Evolutionary conservation across 2,329 filamentous ascomycete genomes (phyloP).

Genomic region (Neopestalotiopsis sp.): DNA sequence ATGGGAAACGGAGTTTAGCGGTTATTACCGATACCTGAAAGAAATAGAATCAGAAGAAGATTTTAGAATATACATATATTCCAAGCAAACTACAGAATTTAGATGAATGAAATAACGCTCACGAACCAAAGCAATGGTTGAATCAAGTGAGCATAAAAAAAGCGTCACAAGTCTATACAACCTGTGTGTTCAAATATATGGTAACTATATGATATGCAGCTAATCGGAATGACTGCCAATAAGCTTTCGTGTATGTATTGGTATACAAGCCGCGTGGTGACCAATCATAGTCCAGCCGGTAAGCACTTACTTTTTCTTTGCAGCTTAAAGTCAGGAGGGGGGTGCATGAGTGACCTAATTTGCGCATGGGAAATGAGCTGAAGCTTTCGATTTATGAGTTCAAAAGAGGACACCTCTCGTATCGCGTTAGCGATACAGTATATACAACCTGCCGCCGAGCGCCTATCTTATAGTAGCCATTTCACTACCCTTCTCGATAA

Average conservation of each 20-base stretch:
- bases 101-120: background rate
- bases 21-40: slow-evolving; percentile 3
- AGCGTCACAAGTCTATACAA: background rate
- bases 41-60: background rate
- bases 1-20: slow-evolving; percentile 16
- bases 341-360: too few relatives aligned
- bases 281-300: too few relatives aligned
- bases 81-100: background rate
- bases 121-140: background rate
- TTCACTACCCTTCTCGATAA: background rate
- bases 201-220: too few relatives aligned
- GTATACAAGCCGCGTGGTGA: too few relatives aligned
- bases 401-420: background rate
- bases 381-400: background rate
- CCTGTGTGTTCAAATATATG: too few relatives aligned
- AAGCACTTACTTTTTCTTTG: too few relatives aligned
- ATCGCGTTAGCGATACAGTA: background rate
- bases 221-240: too few relatives aligned
- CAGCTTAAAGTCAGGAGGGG: too few relatives aligned
- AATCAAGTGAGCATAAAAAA: background rate
- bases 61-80: background rate
- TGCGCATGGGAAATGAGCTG: background rate
- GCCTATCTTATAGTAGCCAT: slow-evolving; percentile 6
- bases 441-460: slow-evolving; percentile 3
- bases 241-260: too few relatives aligned